These are phyloP conservation scores for Actinidia chinensis DNA, from an alignment of 179 eudicot species.

Conservation along the genomic window DNA sequence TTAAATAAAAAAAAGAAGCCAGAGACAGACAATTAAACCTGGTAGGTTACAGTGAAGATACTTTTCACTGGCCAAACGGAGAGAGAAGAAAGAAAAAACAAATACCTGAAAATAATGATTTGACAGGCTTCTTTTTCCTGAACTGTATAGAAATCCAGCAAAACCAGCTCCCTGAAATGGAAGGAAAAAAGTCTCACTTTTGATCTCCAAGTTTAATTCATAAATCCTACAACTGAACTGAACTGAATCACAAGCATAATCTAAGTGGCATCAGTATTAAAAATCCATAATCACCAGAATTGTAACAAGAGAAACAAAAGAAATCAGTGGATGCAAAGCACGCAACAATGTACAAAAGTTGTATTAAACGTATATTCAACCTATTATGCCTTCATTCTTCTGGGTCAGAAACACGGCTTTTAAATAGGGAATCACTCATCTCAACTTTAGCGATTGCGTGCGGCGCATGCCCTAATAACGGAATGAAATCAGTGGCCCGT, in stretches of 20 bases:
- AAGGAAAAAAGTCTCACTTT: constrained; percentile 4
- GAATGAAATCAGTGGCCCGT: too few relatives aligned
- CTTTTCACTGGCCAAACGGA: not conserved
- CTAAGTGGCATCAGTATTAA: not conserved
- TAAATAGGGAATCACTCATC: constrained; percentile 67
- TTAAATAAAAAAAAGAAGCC: not conserved
- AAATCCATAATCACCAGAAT: not conserved
- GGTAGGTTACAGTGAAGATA: not conserved
- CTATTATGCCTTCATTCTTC: constrained; percentile 72
- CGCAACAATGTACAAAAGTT: not conserved
- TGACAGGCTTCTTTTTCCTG: constrained; percentile 84
- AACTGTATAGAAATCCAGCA: constrained; percentile 68
- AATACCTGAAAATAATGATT: constrained; percentile 67
- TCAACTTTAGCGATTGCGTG: too few relatives aligned
- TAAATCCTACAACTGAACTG: not conserved
- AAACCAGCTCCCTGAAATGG: constrained; percentile 56
- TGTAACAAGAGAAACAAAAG: not conserved
- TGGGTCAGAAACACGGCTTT: constrained; percentile 54
- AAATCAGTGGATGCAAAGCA: not conserved
- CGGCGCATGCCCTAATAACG: too few relatives aligned
- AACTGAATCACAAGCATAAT: not conserved
- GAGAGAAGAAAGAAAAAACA: too few relatives aligned
- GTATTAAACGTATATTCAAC: constrained; percentile 28
- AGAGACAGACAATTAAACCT: not conserved
- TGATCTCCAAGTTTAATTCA: not conserved